Evolutionary conservation across 805 yeast species (phyloP).

Genomic region (Cyberlindnera suaveolens): DNA sequence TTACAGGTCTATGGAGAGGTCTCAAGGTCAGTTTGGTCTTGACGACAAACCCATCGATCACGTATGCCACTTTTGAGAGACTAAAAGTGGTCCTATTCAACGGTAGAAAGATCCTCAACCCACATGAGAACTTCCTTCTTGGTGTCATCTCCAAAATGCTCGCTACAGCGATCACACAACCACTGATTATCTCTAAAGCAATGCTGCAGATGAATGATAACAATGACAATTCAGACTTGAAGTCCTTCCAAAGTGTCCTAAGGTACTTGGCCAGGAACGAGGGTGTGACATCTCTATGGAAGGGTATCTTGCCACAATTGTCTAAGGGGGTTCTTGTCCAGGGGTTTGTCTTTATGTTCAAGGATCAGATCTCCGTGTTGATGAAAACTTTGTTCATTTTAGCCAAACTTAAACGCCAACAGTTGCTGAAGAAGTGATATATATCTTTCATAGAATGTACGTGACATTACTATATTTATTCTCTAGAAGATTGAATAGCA

Average conservation of each 20-base stretch:
- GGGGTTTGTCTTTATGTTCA: constrained; percentile 77
- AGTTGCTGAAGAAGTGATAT: constrained; percentile 6
- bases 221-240: constrained; percentile 38
- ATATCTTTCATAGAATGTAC: background rate
- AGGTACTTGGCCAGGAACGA: constrained; percentile 55
- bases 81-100: constrained; percentile 42
- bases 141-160: constrained; percentile 79
- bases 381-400: constrained; percentile 20
- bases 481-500: no score
- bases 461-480: background rate
- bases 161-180: constrained; percentile 79
- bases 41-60: constrained; percentile 79
- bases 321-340: constrained; percentile 79
- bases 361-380: constrained; percentile 22
- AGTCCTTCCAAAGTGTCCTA: constrained; percentile 59
- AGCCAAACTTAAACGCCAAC: constrained; percentile 7
- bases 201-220: constrained; percentile 54
- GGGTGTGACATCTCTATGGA: constrained; percentile 62
- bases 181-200: constrained; percentile 78
- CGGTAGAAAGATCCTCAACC: constrained; percentile 37
- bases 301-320: constrained; percentile 76
- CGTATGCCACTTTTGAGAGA: constrained; percentile 75
- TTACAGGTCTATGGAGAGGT: constrained; percentile 76
- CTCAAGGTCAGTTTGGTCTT: constrained; percentile 72
- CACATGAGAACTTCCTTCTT: constrained; percentile 58